phyloP scores from a whole-genome alignment of 768 basidiomycete genomes.

The Phlebiopsis gigantea region DNA sequence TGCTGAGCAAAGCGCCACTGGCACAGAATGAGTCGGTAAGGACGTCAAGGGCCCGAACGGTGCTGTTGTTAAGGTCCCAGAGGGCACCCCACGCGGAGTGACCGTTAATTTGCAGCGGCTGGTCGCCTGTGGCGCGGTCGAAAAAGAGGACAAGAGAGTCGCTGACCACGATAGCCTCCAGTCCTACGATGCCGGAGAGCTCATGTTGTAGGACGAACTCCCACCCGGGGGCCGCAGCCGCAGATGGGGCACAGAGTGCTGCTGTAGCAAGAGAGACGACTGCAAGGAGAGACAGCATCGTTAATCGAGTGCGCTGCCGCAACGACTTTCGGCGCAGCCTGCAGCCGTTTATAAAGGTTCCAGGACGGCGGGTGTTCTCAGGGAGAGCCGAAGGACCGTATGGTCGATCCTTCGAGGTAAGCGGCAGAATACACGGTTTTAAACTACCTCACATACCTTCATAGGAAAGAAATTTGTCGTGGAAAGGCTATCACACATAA shows the following conservation, averaged over 20 bases:
- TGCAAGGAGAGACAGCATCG: conserved; percentile 4
- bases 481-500: not conserved
- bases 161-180: conserved; percentile 22
- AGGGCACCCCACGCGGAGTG: conserved; percentile 23
- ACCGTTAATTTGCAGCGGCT: conserved; percentile 18
- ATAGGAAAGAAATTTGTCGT: not conserved
- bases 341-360: not conserved
- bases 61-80: conserved; percentile 19
- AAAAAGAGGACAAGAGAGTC: conserved; percentile 21
- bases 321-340: not conserved
- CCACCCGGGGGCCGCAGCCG: not conserved
- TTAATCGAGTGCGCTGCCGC: not conserved
- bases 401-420: not conserved
- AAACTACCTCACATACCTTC: not conserved
- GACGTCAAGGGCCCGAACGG: conserved; percentile 20
- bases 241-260: not conserved
- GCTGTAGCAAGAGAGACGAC: not conserved
- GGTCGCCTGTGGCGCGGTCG: conserved; percentile 17
- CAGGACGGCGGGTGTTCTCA: not conserved
- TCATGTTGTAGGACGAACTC: conserved; percentile 1
- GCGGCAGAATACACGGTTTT: not conserved
- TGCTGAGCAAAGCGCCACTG: conserved; percentile 26
- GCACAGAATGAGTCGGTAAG: conserved; percentile 30
- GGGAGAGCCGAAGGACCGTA: not conserved
- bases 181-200: conserved; percentile 18